Base-by-base conservation (phyloP, 2,329 filamentous ascomycete genomes). In the Fusarium zealandicum region DNA sequence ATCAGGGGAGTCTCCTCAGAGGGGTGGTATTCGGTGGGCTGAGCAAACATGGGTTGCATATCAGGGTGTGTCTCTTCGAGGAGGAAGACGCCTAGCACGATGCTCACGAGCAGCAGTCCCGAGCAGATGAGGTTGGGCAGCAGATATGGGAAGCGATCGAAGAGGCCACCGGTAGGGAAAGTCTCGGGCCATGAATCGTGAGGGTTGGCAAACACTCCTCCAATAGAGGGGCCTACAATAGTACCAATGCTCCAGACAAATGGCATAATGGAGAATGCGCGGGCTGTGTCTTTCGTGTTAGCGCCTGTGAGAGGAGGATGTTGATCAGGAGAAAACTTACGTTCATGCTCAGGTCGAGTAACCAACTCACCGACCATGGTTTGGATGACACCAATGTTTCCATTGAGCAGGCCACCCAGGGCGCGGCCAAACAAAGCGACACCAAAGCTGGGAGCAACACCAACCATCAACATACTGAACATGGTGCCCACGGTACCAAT, bases 211-310 rank as follows among this genome's bases (percentile, higher is more conserved):
- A 96, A 92, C 49, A 89, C 85, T 28, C 93, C 93, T 54, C 93
- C 93, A 61, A 97, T 92, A 6, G 89, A 90, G 58, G 93, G 90
- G 0, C 93, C 93, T 46, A 96, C 81, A 60, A 96, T 96, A 9
- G 91, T 96, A 18, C 93, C 93, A 45, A 96, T 87, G 39, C 84
- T 89, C 92, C 93, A 97, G 7, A 96, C 89, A 69, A 96, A 96
- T 1, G 93, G 93, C 91, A 97, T 96, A 37, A 96, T 85, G 3
- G 92, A 87, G 72, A 93, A 96, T 22, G 93, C 93, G 57, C 89
- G 86, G 53, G 92, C 89, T 91, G 65, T 57, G 4, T 28, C 45
- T 25, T 22, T 43, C 30, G 18, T 31, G 35, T 54, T 42, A 62
- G 54, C 31, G 6, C 25, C 33, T 11, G 25, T 10, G 25, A 13